phyloP scores from a whole-genome alignment of 805 yeast species.

The Starmerella bacillaris region DNA sequence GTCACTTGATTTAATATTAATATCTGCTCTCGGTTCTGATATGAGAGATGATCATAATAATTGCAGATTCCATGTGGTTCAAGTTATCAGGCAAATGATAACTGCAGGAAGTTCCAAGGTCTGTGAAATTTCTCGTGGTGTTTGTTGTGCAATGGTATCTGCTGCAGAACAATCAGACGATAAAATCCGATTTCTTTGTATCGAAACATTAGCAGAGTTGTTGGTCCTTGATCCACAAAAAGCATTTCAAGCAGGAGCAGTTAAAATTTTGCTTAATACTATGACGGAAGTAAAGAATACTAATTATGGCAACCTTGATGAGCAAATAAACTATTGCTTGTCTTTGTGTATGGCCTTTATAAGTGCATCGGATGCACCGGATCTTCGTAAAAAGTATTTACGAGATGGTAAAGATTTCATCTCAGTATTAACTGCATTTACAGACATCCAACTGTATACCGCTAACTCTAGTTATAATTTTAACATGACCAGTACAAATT shows the following conservation, averaged over 20 bases:
- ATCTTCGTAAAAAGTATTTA: slow-evolving; percentile 31
- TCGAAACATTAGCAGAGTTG: slow-evolving; percentile 39
- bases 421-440: slow-evolving; percentile 47
- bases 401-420: slow-evolving; percentile 47
- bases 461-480: slow-evolving; percentile 30
- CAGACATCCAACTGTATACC: slow-evolving; percentile 33
- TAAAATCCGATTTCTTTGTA: slow-evolving; percentile 31
- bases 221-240: slow-evolving; percentile 29
- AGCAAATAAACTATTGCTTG: slow-evolving; percentile 2
- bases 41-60: slow-evolving; percentile 28
- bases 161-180: slow-evolving; percentile 40
- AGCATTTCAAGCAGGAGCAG: slow-evolving; percentile 30
- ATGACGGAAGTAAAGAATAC: slow-evolving; percentile 29
- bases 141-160: slow-evolving; percentile 48
- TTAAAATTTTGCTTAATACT: slow-evolving; percentile 29
- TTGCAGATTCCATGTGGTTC: slow-evolving; percentile 69
- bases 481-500: no score
- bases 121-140: slow-evolving; percentile 36
- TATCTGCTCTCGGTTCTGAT: slow-evolving; percentile 46
- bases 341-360: slow-evolving; percentile 30
- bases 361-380: slow-evolving; percentile 40
- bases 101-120: slow-evolving; percentile 36
- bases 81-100: slow-evolving; percentile 44
- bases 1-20: slow-evolving; percentile 39
- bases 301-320: not conserved